phyloP scores from a whole-genome alignment of 2,329 filamentous ascomycete species.

The Ophiostoma sp. region DNA sequence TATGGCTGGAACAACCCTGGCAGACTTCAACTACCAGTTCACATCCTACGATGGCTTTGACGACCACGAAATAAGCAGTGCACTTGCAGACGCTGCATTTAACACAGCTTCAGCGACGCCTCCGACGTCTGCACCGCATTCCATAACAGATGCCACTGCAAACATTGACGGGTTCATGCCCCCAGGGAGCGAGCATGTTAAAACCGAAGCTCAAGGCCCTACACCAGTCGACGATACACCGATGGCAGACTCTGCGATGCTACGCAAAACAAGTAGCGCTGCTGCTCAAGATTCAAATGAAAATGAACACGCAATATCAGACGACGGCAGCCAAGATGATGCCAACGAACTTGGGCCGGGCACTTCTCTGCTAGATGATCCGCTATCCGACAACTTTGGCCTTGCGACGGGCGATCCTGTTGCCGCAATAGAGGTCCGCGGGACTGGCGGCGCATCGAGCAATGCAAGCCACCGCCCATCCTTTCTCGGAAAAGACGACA shows the following conservation, averaged over 20 bases:
- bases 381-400: slow-evolving; percentile 55
- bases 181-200: not conserved
- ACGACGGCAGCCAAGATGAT: slow-evolving; percentile 42
- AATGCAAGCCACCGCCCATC: slow-evolving; percentile 16
- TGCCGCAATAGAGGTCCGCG: slow-evolving; percentile 48
- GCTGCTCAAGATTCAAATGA: not conserved
- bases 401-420: slow-evolving; percentile 42
- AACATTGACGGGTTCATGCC: slow-evolving; percentile 33
- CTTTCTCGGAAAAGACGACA: slow-evolving; percentile 47
- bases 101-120: not conserved
- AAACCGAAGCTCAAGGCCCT: not conserved
- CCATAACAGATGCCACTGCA: slow-evolving; percentile 26
- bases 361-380: slow-evolving; percentile 48
- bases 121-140: not conserved
- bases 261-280: not conserved
- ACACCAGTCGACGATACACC: slow-evolving; percentile 3
- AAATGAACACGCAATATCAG: slow-evolving; percentile 33
- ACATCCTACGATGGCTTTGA: not conserved
- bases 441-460: slow-evolving; percentile 37
- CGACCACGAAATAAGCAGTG: not conserved
- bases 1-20: not conserved
- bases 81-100: not conserved
- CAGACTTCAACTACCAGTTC: not conserved
- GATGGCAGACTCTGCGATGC: not conserved
- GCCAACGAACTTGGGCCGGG: slow-evolving; percentile 35